A percentile compares a stretch with the other conserved stretches of the same genome.
phyloP scores from a whole-genome alignment of 2,329 filamentous ascomycete species.

The Colletotrichum truncatum region DNA sequence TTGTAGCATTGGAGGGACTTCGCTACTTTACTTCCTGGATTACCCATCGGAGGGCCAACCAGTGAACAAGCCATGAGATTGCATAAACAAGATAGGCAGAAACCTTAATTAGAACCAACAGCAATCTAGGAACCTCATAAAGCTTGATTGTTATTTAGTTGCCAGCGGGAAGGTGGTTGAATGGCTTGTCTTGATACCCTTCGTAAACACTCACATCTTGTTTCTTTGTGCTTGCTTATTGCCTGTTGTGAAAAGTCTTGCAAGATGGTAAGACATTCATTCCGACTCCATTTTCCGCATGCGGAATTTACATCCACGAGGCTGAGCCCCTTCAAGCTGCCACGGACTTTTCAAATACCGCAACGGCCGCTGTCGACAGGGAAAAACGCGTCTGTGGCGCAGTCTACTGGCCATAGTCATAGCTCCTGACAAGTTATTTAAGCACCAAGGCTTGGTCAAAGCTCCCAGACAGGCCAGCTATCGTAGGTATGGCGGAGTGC shows the following conservation, averaged over 20 bases:
- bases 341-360: neutral
- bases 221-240: neutral
- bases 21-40: too few species aligned
- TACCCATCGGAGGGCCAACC: too few species aligned
- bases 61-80: too few species aligned
- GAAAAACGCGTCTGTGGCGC: neutral
- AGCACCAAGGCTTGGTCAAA: neutral
- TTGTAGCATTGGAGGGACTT: too few species aligned
- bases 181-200: too few species aligned
- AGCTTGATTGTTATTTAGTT: too few species aligned
- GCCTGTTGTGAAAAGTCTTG: neutral
- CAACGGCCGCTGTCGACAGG: neutral
- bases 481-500: too few species aligned
- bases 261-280: neutral
- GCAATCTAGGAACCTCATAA: too few species aligned
- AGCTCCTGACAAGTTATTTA: neutral
- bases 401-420: neutral
- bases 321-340: neutral
- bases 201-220: too few species aligned
- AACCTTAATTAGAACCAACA: too few species aligned
- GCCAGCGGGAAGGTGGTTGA: too few species aligned
- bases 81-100: too few species aligned
- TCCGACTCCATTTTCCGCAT: neutral
- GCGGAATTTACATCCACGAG: neutral
- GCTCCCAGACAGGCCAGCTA: neutral